Percentiles rank a stretch among this genome's conserved stretches.
Conservation (phyloP, 2,329 filamentous ascomycete genomes). For the Xylariaceae sp. region DNA sequence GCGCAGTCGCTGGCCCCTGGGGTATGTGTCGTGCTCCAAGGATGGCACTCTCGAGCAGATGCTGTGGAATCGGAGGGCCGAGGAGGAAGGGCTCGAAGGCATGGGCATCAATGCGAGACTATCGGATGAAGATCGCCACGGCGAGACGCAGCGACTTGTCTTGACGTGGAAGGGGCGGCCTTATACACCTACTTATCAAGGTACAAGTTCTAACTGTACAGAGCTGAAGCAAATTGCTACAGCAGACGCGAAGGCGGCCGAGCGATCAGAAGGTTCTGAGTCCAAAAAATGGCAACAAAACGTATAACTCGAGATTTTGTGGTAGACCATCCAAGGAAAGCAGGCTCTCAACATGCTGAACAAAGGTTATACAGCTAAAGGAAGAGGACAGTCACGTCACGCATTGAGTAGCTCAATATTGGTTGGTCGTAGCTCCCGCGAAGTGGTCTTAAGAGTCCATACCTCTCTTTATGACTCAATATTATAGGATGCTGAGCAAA, state of each 20-base stretch:
- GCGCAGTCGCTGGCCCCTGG: constrained; percentile 72
- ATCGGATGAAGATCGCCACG: constrained; percentile 27
- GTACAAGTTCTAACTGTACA: not conserved
- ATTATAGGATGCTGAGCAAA: too few species aligned
- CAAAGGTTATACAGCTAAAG: too few species aligned
- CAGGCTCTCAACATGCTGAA: too few species aligned
- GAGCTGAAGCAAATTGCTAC: not conserved
- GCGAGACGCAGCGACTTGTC: constrained; percentile 49
- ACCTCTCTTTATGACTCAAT: too few species aligned
- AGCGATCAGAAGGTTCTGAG: not conserved
- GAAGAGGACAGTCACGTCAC: too few species aligned
- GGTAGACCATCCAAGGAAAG: too few species aligned
- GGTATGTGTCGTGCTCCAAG: constrained; percentile 67
- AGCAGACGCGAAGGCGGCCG: not conserved
- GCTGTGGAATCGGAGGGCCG: constrained; percentile 72
- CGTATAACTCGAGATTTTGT: not conserved
- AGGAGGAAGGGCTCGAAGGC: constrained; percentile 66
- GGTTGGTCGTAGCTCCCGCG: too few species aligned
- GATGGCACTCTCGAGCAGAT: constrained; percentile 69
- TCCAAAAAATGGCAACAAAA: not conserved
- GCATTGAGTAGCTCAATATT: too few species aligned
- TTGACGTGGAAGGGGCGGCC: constrained; percentile 58
- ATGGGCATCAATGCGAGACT: constrained; percentile 52
- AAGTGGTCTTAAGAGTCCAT: too few species aligned
- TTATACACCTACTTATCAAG: constrained; percentile 10